These are phyloP conservation scores for Solanum appendiculatum DNA, from an alignment of 257 asterid species.

Conservation along the genomic window DNA sequence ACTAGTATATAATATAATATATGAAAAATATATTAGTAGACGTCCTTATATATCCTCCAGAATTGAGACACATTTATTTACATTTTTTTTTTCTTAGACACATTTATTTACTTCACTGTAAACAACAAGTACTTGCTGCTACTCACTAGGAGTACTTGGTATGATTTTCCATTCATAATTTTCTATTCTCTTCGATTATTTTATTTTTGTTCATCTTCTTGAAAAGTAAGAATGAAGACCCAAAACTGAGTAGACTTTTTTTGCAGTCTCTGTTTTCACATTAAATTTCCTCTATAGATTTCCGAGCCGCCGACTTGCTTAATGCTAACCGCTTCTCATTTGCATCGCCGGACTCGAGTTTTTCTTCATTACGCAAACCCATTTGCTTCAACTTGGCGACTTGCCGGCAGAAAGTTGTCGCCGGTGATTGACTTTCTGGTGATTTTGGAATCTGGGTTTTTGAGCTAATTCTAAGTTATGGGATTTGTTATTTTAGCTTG, in stretches of 20 bases:
- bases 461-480: not conserved
- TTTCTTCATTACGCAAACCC: not conserved
- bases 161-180: not conserved
- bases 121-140: not conserved
- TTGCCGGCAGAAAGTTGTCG: not conserved
- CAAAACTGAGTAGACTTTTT: slow-evolving; percentile 19
- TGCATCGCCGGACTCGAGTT: not conserved
- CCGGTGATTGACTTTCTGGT: slow-evolving; percentile 2
- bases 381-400: not conserved
- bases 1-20: too few relatives aligned
- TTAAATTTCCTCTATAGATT: slow-evolving; percentile 4
- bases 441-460: not conserved
- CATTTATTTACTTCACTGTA: not conserved
- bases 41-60: not conserved
- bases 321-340: not conserved
- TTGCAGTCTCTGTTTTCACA: slow-evolving; percentile 7
- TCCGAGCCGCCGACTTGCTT: slow-evolving; percentile 8
- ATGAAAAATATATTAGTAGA: too few relatives aligned
- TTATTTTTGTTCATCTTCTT: not conserved
- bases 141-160: not conserved
- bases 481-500: slow-evolving; percentile 1
- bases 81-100: not conserved
- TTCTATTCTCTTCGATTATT: not conserved
- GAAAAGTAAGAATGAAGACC: slow-evolving; percentile 14
- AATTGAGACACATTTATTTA: not conserved